A percentile compares a stretch with the other conserved stretches of the same genome.
Conservation (phyloP, 164 flowering plant genomes). For the Stephania yunnanensis region DNA sequence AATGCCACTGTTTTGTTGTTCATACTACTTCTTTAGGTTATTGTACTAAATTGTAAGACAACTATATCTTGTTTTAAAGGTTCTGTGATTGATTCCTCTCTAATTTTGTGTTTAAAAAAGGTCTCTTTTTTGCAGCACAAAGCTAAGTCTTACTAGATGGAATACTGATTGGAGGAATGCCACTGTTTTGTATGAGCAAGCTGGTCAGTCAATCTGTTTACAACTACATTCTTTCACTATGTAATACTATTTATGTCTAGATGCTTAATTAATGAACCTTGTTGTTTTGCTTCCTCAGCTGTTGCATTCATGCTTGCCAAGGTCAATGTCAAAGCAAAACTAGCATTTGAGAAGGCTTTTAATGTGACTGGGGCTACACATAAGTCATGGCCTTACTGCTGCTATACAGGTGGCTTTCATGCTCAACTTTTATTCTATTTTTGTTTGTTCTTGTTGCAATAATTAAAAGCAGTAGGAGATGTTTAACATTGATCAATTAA, state of each 20-base stretch:
- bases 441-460: no score
- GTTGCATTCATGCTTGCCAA: slow-evolving; percentile 54
- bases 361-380: slow-evolving; percentile 10
- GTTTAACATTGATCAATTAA: no score
- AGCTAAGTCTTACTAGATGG: slow-evolving; percentile 86
- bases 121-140: slow-evolving; percentile 44
- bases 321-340: slow-evolving; percentile 69
- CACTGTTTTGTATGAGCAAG: slow-evolving; percentile 73
- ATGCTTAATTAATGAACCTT: neutral
- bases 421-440: no score
- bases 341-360: slow-evolving; percentile 86
- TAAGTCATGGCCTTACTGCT: no score
- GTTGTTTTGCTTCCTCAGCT: slow-evolving; percentile 35
- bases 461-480: no score
- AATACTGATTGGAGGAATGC: slow-evolving; percentile 93
- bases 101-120: neutral
- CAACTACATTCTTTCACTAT: neutral
- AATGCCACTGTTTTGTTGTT: no score
- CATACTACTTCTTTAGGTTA: no score
- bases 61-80: no score
- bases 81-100: neutral
- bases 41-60: no score
- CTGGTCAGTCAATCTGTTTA: slow-evolving; percentile 40
- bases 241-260: no score
- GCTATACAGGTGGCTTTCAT: no score